phyloP scores from a whole-genome alignment of 2,329 filamentous ascomycete species.

The Graphilbum ipis-grandicollis region DNA sequence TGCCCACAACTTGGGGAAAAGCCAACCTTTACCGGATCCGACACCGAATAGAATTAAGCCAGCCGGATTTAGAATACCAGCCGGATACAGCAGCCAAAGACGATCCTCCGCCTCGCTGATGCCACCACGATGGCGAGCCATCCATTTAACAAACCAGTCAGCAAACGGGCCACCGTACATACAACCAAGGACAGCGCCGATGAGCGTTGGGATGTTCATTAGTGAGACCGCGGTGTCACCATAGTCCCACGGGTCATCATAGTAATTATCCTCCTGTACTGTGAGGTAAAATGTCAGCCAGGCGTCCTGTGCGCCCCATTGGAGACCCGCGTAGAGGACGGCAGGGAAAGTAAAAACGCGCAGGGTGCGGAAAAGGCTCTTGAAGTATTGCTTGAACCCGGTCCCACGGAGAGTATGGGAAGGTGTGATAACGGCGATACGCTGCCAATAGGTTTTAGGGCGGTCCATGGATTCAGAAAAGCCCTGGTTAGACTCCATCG shows the following conservation, averaged over 20 bases:
- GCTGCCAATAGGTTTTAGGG: slow-evolving; percentile 4
- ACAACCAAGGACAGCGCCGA: slow-evolving; percentile 2
- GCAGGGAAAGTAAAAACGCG: slow-evolving; percentile 2
- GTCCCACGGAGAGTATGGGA: slow-evolving; percentile 2
- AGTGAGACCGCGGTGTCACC: slow-evolving; percentile 2
- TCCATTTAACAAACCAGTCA: slow-evolving; percentile 1
- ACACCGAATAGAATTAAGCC: slow-evolving; percentile 2
- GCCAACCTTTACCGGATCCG: slow-evolving; percentile 1
- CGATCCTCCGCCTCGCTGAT: slow-evolving; percentile 3
- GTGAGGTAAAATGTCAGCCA: slow-evolving; percentile 3
- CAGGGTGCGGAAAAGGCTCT: slow-evolving; percentile 2
- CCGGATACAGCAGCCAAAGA: slow-evolving; percentile 3
- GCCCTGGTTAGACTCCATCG: background rate
- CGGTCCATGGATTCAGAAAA: background rate
- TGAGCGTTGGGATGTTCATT: slow-evolving; percentile 3
- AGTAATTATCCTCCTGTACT: slow-evolving; percentile 4
- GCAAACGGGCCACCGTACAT: slow-evolving; percentile 2
- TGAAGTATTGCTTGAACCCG: slow-evolving; percentile 3
- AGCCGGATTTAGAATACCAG: slow-evolving; percentile 1
- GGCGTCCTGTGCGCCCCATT: slow-evolving; percentile 3
- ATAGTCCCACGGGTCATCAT: slow-evolving; percentile 3
- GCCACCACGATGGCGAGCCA: slow-evolving; percentile 2
- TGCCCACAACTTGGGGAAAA: slow-evolving; percentile 1
- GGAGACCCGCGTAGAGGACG: slow-evolving; percentile 2
- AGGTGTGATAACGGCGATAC: slow-evolving; percentile 2